Evolutionary conservation across 257 asterid genomes (phyloP), one percentile per base, ranked within the genome.

Genomic region (Paulownia fortunei): DNA sequence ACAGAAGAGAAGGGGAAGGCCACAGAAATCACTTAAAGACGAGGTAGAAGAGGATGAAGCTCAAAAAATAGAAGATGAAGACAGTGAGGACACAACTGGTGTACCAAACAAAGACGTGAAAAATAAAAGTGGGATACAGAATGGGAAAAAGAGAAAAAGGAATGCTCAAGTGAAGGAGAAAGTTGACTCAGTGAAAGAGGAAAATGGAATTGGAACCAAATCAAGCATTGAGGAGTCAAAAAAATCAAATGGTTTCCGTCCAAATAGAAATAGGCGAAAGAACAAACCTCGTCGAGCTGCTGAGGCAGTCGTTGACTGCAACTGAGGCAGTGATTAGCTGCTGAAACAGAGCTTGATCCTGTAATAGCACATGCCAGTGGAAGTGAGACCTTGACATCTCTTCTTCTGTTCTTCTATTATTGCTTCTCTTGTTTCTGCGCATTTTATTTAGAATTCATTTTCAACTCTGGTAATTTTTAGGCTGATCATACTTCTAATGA

Each of bases 221-320:
- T 54, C 88, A 69, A 78, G 73, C 84, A 65, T 81, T 2, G 87
- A 77, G 69, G 90, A 83, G 66, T 62, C 83, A 2, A 73, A 54
- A 8, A 82, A 62, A 56, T 62, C 83, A 16, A 84, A 74, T 77
- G 87, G 84, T 47, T 85, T 81, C 47, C 89, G 86, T 51, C 88
- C 67, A n/a, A 77, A 65, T 24, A 59, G 85, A 54, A 80, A 78
- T 41, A 84, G 92, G 84, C 80, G 94, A 15, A 87, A 89, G 82
- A 87, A 63, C 83, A 87, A 83, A 51, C 94, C 94, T 55, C 83
- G 70, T 51, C 84, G 94, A 60, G 94, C 94, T 71, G 90, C 94
- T 72, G 94, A 89, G 84, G 89, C 92, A 12, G 90, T 82, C 56
- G 89, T 87, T 3, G 89, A 87, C 80, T 86, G 93, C 88, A 85